Percentiles rank a stretch among this genome's conserved stretches.
Conservation (phyloP, 2,329 filamentous ascomycete species). For the Harringtonia lauricola region DNA sequence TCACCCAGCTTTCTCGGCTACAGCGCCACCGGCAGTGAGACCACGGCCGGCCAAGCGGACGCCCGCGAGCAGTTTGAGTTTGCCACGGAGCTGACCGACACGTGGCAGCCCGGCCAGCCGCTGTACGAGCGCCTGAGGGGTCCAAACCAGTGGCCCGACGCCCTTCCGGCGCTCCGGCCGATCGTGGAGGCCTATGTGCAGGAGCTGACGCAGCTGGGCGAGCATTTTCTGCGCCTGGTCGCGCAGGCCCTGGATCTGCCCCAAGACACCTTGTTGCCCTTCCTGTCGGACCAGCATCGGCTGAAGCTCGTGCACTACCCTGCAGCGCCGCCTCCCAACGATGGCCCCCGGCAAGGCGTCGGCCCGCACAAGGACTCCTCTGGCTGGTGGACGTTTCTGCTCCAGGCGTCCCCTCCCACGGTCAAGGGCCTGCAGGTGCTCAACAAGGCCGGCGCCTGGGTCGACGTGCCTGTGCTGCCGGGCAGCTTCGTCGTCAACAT, state of each 20-base stretch:
- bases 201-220: conserved; percentile 37
- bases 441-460: conserved; percentile 34
- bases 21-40: conserved; percentile 42
- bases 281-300: conserved; percentile 45
- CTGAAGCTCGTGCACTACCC: conserved; percentile 48
- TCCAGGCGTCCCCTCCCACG: conserved; percentile 43
- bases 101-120: conserved; percentile 19
- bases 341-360: conserved; percentile 35
- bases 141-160: conserved; percentile 24
- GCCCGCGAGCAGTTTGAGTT: conserved; percentile 49
- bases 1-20: conserved; percentile 53
- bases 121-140: conserved; percentile 33
- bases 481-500: conserved; percentile 47
- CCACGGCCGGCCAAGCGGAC: conserved; percentile 40
- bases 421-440: conserved; percentile 39
- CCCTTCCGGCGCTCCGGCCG: conserved; percentile 16
- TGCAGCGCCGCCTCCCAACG: conserved; percentile 1
- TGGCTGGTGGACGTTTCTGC: conserved; percentile 53
- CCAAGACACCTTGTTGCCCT: conserved; percentile 35
- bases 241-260: conserved; percentile 42
- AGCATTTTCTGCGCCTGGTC: conserved; percentile 43
- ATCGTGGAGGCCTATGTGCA: conserved; percentile 37
- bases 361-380: conserved; percentile 53
- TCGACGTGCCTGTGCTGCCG: conserved; percentile 34
- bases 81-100: conserved; percentile 38